A percentile compares a stretch with the other conserved stretches of the same genome.
phyloP scores from a whole-genome alignment of 1,284 basidiomycete species.

The Rhodotorula mucilaginosa region DNA sequence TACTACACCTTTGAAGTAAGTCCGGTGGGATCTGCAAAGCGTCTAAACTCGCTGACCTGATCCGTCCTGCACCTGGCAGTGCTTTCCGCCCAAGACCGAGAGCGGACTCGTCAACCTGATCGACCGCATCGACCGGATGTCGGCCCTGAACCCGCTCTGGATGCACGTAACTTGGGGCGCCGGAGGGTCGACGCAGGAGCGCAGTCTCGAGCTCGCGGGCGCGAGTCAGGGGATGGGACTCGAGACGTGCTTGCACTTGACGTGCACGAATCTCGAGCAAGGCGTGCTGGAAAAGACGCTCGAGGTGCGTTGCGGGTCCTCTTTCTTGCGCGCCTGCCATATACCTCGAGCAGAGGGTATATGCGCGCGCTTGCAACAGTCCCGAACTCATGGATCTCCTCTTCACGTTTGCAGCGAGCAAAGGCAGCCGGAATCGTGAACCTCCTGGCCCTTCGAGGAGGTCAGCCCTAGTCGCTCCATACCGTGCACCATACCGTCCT shows the following conservation, averaged over 20 bases:
- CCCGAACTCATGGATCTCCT: too few species aligned
- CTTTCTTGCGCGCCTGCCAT: not conserved
- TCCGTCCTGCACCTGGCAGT: conserved; percentile 8
- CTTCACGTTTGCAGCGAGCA: conserved; percentile 64
- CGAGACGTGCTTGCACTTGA: conserved; percentile 40
- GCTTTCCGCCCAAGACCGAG: conserved; percentile 43
- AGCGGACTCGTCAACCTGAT: conserved; percentile 89
- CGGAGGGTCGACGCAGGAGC: conserved; percentile 72
- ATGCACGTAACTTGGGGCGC: conserved; percentile 44
- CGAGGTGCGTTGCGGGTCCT: conserved; percentile 21
- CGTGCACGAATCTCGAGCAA: conserved; percentile 43
- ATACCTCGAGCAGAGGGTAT: too few species aligned
- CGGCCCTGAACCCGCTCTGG: conserved; percentile 26
- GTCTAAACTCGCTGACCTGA: not conserved
- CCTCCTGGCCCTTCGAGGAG: conserved; percentile 86
- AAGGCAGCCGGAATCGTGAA: conserved; percentile 90
- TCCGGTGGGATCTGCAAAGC: not conserved
- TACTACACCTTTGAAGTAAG: conserved; percentile 44
- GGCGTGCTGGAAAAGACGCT: conserved; percentile 39
- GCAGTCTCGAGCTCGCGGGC: conserved; percentile 71
- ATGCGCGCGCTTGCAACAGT: too few species aligned
- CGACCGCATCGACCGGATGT: conserved; percentile 98
- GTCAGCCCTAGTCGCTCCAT: conserved; percentile 10
- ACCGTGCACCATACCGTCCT: not conserved
- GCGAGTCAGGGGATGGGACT: conserved; percentile 38